phyloP scores from a whole-genome alignment of 2,329 filamentous ascomycete species.

The Colletotrichum higginsianum region DNA sequence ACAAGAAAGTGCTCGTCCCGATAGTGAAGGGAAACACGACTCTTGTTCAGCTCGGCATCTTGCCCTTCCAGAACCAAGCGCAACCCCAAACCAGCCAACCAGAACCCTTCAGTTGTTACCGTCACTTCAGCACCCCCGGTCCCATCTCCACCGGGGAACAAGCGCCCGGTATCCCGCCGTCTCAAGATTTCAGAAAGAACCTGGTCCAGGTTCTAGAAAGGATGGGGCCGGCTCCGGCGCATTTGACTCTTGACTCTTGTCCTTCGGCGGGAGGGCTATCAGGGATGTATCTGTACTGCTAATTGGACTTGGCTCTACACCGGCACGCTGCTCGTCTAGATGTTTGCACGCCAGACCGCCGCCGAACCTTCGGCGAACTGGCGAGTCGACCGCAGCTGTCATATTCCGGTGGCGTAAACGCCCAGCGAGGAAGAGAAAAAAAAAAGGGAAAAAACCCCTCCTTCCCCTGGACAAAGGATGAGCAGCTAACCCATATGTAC shows the following conservation, averaged over 20 bases:
- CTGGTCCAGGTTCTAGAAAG: conserved; percentile 38
- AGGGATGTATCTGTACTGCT: no score
- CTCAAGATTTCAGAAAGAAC: conserved; percentile 40
- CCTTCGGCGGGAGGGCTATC: not conserved
- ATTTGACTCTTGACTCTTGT: conserved; percentile 33
- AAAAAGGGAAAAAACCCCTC: not conserved
- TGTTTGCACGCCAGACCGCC: not conserved
- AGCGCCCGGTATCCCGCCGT: conserved; percentile 37
- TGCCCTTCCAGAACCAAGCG: conserved; percentile 4
- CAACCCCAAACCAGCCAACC: conserved; percentile 12
- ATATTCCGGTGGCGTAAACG: conserved; percentile 8
- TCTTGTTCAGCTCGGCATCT: conserved; percentile 15
- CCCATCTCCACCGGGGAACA: conserved; percentile 39
- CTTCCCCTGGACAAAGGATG: conserved; percentile 1
- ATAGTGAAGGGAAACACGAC: conserved; percentile 12
- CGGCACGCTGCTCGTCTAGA: not conserved
- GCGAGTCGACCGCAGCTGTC: not conserved
- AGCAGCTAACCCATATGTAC: not conserved
- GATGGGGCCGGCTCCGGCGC: conserved; percentile 27
- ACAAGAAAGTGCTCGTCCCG: not conserved
- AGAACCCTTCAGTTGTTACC: conserved; percentile 25
- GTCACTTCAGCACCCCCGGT: conserved; percentile 34
- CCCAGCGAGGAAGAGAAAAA: not conserved
- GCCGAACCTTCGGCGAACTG: conserved; percentile 3
- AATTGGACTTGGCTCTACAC: conserved; percentile 4